Conservation (phyloP, 1,284 basidiomycete genomes). For the Gymnopus androsaceus region DNA sequence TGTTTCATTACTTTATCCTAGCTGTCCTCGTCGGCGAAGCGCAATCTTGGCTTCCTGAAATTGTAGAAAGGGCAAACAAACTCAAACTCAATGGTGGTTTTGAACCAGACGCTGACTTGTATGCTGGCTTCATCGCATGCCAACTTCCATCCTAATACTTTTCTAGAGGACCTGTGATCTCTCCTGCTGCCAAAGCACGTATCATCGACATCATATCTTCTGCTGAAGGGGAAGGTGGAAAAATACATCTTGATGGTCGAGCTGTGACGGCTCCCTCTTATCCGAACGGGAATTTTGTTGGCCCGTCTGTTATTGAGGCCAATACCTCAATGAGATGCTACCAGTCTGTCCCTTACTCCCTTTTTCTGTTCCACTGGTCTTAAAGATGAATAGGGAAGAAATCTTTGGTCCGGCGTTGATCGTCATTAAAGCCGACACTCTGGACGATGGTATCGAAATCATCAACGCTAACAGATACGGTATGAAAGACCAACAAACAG, state of each 20-base stretch:
- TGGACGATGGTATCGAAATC: conserved; percentile 90
- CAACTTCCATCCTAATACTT: conserved; percentile 11
- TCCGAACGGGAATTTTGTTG: conserved; percentile 93
- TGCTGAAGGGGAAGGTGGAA: conserved; percentile 84
- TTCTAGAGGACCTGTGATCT: conserved; percentile 89
- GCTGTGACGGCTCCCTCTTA: conserved; percentile 71
- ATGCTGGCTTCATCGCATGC: conserved; percentile 31
- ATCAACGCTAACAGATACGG: conserved; percentile 88
- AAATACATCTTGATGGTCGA: conserved; percentile 87
- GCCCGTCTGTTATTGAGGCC: conserved; percentile 89
- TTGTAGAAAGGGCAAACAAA: conserved; percentile 81
- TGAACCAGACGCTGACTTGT: conserved; percentile 86
- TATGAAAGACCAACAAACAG: too few relatives aligned
- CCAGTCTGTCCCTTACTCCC: conserved; percentile 49
- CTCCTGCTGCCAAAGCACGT: conserved; percentile 81
- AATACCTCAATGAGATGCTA: conserved; percentile 87
- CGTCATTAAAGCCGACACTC: conserved; percentile 78
- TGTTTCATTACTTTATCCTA: conserved; percentile 27
- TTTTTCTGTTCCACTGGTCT: conserved; percentile 1
- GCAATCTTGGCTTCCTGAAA: conserved; percentile 83
- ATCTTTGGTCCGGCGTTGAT: conserved; percentile 94
- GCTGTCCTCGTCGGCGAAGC: conserved; percentile 86
- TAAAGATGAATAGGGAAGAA: conserved; percentile 65
- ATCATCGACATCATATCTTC: conserved; percentile 81
- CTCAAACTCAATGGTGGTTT: conserved; percentile 92